Percentiles rank a stretch among this genome's conserved stretches.
phyloP scores from a whole-genome alignment of 2,329 filamentous ascomycete genomes.

The Myriangium duriaei region DNA sequence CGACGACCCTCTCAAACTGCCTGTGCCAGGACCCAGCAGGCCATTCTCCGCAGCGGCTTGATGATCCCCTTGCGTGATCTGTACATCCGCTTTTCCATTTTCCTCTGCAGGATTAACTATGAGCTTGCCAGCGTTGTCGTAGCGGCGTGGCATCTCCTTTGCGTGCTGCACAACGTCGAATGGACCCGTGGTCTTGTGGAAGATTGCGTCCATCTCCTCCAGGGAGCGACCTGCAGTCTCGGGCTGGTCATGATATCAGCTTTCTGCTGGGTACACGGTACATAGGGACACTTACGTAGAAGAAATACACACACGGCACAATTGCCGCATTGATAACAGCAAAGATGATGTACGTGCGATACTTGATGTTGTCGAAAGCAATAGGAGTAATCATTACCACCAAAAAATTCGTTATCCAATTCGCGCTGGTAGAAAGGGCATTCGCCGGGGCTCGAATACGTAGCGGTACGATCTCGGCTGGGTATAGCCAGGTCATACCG shows the following conservation, averaged over 20 bases:
- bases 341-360: slow-evolving; percentile 52
- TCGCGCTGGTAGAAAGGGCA: slow-evolving; percentile 35
- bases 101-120: slow-evolving; percentile 40
- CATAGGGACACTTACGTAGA: slow-evolving; percentile 2
- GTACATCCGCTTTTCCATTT: too few relatives aligned
- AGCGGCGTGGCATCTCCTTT: slow-evolving; percentile 40
- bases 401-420: slow-evolving; percentile 47
- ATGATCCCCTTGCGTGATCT: too few relatives aligned
- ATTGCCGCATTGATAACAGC: slow-evolving; percentile 49
- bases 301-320: slow-evolving; percentile 32
- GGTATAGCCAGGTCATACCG: slow-evolving; percentile 26
- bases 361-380: slow-evolving; percentile 43
- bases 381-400: slow-evolving; percentile 36
- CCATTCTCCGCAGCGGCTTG: too few relatives aligned
- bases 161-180: slow-evolving; percentile 30
- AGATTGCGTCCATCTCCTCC: slow-evolving; percentile 13
- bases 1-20: too few relatives aligned
- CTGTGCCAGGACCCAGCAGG: too few relatives aligned
- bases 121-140: slow-evolving; percentile 47
- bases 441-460: slow-evolving; percentile 23
- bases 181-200: slow-evolving; percentile 9
- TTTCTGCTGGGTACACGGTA: not conserved
- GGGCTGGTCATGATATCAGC: not conserved
- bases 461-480: slow-evolving; percentile 23
- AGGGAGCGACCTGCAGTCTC: slow-evolving; percentile 11